Evolutionary conservation across 2,329 filamentous ascomycete species (phyloP), one percentile per base, ranked within the genome.

Genomic region (Cryphonectria naterciae): DNA sequence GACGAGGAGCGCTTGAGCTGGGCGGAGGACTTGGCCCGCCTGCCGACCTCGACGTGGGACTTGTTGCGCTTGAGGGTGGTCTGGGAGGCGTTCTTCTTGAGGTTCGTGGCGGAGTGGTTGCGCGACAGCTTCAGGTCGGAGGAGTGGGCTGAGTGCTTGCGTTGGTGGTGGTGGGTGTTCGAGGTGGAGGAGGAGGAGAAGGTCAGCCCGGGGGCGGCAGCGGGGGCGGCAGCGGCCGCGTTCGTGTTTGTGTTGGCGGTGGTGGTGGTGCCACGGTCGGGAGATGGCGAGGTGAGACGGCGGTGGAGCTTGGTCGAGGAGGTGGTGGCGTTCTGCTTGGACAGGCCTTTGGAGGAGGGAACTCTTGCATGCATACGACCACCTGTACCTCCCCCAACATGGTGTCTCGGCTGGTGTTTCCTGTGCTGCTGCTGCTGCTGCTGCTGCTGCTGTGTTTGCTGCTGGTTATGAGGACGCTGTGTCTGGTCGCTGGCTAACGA

Each of bases 61-160:
- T 85, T 85, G 77, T 90, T 90, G 78, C 88, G 87, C 81, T 88
- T 89, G 68, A 90, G 80, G 75, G 79, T 87, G 22, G 84, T 81
- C 68, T 87, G 83, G 4, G 88, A 89, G 17, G 81, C 74, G 78
- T 87, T 89, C 78, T 87, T 88, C 76, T 84, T 85, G 52, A 80
- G 80, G 71, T 83, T 83, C 67, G 81, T 77, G 4, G 81, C 76
- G 4, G 85, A 83, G 32, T 80, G 78, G 67, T 85, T 82, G 74
- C 81, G 81, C 68, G 84, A 80, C 41, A 88, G 81, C 75, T 83
- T 87, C 72, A 82, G 79, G 70, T 89, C 86, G 63, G 71, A 72
- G 25, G 71, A 68, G 66, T 68, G 66, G 74, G 85, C 87, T 67
- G 81, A 82, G 60, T 83, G 79, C 75, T 86, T 84, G 68, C 84